These are phyloP conservation scores for Diaporthe ampelina DNA, from an alignment of 2,329 filamentous ascomycete species.

Conservation along the genomic window DNA sequence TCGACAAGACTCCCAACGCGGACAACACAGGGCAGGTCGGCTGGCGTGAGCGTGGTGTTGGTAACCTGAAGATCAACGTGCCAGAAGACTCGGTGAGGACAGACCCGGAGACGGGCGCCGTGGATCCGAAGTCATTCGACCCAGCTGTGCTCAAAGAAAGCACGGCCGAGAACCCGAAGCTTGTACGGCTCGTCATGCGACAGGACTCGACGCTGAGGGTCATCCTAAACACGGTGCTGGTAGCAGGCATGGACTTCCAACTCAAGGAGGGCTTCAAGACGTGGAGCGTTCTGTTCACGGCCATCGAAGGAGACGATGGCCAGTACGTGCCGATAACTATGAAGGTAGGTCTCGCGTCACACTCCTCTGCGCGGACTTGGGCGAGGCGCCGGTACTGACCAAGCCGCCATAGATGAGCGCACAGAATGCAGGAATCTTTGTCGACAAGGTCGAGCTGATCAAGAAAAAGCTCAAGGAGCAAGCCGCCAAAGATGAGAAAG, in stretches of 20 bases:
- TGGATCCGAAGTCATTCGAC: conserved; percentile 69
- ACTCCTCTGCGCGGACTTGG: background rate
- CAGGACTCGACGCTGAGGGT: conserved; percentile 91
- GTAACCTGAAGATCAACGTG: conserved; percentile 88
- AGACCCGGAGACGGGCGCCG: conserved; percentile 61
- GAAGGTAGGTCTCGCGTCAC: conserved; percentile 62
- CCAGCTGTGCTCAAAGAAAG: conserved; percentile 64
- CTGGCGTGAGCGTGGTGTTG: conserved; percentile 92
- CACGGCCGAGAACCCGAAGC: conserved; percentile 55
- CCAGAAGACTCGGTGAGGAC: conserved; percentile 69
- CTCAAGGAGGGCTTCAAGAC: conserved; percentile 81
- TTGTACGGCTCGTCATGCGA: conserved; percentile 86
- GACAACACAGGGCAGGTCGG: conserved; percentile 64
- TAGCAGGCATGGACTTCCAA: conserved; percentile 84
- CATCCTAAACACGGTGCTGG: conserved; percentile 86
- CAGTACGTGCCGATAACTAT: conserved; percentile 72
- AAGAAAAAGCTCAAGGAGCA: conserved; percentile 60
- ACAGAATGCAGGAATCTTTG: conserved; percentile 66
- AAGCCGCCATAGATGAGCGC: conserved; percentile 62
- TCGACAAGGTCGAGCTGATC: conserved; percentile 63
- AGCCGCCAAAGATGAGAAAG: conserved; percentile 14
- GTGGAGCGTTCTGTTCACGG: conserved; percentile 76
- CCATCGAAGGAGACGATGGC: conserved; percentile 68
- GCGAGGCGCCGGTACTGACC: background rate
- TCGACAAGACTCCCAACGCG: conserved; percentile 64